Evolutionary conservation across 805 yeast genomes (phyloP), one percentile per base, ranked within the genome.

Genomic region (Candida schatavii): DNA sequence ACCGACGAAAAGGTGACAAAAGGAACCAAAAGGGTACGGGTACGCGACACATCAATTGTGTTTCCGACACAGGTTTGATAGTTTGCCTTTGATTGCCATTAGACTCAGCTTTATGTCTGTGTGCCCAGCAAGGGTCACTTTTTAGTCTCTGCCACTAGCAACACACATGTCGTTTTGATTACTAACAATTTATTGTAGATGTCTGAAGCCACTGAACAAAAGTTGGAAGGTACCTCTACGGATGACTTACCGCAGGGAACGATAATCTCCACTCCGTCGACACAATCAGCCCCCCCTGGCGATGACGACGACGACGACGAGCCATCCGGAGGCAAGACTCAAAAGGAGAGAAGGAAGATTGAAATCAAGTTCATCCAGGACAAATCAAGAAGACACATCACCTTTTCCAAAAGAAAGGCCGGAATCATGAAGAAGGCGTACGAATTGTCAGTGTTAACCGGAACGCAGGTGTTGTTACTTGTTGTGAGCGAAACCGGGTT

Each of bases 361-460:
- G 99, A 93, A 67, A 93, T 93, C 64, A 88, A 88, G 72, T 93
- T 93, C 61, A 93, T 93, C 58, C 96, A 91, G 71, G 97, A 93
- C 67, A 93, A 93, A 70, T 88, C 96, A 17, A 82, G 99, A 64
- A 87, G 99, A 59, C 99, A 93, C 68, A 95, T 93, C 55, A 93
- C 99, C 23, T 93, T 93, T 59, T 88, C 97, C 41, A 93, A 93
- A 72, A 85, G 99, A 69, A 91, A 91, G 69, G 98, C 97, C 35
- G 99, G 99, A 54, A 91, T 93, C 58, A 93, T 93, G 99, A 93
- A 93, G 72, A 93, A 93, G 72, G 99, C 99, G n/a, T 93, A 91
- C 68, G 99, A 93, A 64, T 76, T 93, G 50, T 85, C 96, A 17
- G 98, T 93, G 40, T 77, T 93, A 55, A 93, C 99, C 11, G 99